Percentiles rank a stretch among this genome's conserved stretches.
These are phyloP conservation scores for Capsicum chinense DNA, from an alignment of 257 asterid species.

Conservation along the genomic window DNA sequence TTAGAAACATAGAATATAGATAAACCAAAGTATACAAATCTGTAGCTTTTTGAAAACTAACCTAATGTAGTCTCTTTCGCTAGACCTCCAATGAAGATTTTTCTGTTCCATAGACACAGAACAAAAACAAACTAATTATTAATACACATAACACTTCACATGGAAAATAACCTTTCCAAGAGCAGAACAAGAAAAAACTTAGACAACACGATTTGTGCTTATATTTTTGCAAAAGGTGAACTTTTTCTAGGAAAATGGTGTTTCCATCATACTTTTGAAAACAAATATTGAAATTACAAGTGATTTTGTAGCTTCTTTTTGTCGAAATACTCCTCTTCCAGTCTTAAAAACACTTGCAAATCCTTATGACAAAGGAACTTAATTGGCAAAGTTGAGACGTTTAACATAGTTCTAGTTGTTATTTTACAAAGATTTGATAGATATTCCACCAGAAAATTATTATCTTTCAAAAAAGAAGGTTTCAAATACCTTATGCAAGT, in stretches of 20 bases:
- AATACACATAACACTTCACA: neutral
- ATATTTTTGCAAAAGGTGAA: neutral
- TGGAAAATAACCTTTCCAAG: neutral
- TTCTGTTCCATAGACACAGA: constrained; percentile 43
- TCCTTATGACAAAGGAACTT: too few relatives aligned
- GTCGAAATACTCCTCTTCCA: too few relatives aligned
- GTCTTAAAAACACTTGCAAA: too few relatives aligned
- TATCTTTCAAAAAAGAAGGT: too few relatives aligned
- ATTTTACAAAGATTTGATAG: too few relatives aligned
- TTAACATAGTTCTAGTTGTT: too few relatives aligned
- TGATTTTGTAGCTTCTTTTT: too few relatives aligned
- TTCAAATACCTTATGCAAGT: too few relatives aligned
- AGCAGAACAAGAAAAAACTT: neutral
- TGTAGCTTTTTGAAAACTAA: constrained; percentile 30
- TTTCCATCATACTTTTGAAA: neutral
- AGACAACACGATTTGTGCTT: neutral
- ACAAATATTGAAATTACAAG: too few relatives aligned
- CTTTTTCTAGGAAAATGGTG: neutral
- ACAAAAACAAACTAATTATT: neutral
- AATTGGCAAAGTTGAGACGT: too few relatives aligned
- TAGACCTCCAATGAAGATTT: constrained; percentile 90
- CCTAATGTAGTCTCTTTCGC: constrained; percentile 87
- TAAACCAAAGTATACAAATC: neutral
- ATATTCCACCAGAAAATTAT: too few relatives aligned
- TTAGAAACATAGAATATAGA: neutral